A percentile compares a stretch with the other conserved stretches of the same genome.
Evolutionary conservation across 768 basidiomycete genomes (phyloP).

Genomic region (Cubamyces lactineus): DNA sequence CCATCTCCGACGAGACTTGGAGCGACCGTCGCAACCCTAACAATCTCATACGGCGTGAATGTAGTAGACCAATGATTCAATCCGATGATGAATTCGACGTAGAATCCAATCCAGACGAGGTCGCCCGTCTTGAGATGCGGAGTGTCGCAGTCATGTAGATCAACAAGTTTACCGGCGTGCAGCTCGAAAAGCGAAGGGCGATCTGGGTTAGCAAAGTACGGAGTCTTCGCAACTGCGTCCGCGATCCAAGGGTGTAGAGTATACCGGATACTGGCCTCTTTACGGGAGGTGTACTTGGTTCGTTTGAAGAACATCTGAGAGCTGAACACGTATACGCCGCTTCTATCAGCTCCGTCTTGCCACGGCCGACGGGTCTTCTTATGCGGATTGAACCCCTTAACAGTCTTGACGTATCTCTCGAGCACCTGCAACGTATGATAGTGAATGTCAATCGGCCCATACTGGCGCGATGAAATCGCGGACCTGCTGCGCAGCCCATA

Average conservation of each 20-base stretch:
- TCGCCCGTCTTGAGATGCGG: neutral
- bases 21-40: neutral
- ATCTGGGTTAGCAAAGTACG: neutral
- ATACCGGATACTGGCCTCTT: neutral
- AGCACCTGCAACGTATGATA: neutral
- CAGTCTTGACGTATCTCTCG: neutral
- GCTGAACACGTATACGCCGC: neutral
- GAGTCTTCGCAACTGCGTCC: neutral
- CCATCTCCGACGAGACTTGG: neutral
- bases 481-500: neutral
- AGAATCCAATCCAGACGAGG: neutral
- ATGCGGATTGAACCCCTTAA: neutral
- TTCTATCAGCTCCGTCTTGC: neutral
- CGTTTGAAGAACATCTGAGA: constrained; percentile 1
- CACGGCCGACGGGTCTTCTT: neutral
- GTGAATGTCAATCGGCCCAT: too few species aligned
- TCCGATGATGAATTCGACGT: neutral
- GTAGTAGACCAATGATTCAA: neutral
- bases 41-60: neutral
- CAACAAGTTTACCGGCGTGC: neutral
- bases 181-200: neutral
- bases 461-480: neutral
- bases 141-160: neutral
- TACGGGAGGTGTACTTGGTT: neutral
- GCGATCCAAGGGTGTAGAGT: neutral